These are phyloP conservation scores for Aspergillus unguis DNA, from an alignment of 2,329 filamentous ascomycete species.

Conservation along the genomic window DNA sequence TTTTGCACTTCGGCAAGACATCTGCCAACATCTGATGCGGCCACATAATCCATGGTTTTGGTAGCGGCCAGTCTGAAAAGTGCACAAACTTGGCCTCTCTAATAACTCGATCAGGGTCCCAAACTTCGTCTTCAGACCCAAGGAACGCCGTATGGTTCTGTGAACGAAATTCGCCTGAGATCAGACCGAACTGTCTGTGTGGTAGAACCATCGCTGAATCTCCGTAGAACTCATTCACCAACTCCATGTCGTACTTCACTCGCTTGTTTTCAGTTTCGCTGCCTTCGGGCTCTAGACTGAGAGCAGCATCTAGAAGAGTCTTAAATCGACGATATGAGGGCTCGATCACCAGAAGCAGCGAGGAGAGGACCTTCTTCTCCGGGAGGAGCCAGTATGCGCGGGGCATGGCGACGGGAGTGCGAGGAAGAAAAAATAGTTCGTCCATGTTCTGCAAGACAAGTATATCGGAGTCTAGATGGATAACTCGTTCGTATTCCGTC, in stretches of 20 bases:
- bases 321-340: slow-evolving; percentile 52
- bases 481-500: slow-evolving; percentile 58
- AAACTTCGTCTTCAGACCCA: slow-evolving; percentile 50
- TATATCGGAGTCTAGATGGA: slow-evolving; percentile 62
- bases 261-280: slow-evolving; percentile 12
- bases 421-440: slow-evolving; percentile 66
- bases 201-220: slow-evolving; percentile 60
- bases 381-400: slow-evolving; percentile 67
- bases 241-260: slow-evolving; percentile 61
- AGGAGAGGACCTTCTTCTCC: slow-evolving; percentile 53
- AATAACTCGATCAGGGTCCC: slow-evolving; percentile 57
- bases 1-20: slow-evolving; percentile 33
- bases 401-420: slow-evolving; percentile 62
- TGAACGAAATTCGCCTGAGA: slow-evolving; percentile 61
- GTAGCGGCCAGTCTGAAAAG: slow-evolving; percentile 69
- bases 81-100: slow-evolving; percentile 65
- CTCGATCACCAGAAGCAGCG: slow-evolving; percentile 60
- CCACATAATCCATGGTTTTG: slow-evolving; percentile 60
- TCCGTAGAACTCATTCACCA: slow-evolving; percentile 61
- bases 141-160: slow-evolving; percentile 53
- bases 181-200: slow-evolving; percentile 59
- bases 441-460: slow-evolving; percentile 63
- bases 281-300: slow-evolving; percentile 14
- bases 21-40: slow-evolving; percentile 30
- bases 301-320: slow-evolving; percentile 26